These are phyloP conservation scores for Ogataea paraovalis DNA, from an alignment of 805 yeast species.

Conservation along the genomic window DNA sequence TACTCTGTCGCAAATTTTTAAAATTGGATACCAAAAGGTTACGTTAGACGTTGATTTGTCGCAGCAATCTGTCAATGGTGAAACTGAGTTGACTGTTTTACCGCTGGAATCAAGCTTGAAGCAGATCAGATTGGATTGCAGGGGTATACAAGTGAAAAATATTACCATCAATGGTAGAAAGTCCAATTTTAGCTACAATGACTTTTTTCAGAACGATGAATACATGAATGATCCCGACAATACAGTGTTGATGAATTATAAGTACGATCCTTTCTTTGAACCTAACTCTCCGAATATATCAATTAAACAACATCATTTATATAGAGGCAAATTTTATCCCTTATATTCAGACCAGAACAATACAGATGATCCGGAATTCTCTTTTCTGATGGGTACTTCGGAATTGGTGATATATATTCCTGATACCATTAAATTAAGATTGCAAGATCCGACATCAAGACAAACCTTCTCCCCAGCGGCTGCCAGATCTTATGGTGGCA, in stretches of 20 bases:
- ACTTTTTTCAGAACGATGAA: constrained; percentile 38
- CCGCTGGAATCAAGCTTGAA: constrained; percentile 62
- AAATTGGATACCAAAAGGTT: constrained; percentile 81
- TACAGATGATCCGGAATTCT: constrained; percentile 24
- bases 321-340: constrained; percentile 49
- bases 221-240: constrained; percentile 29
- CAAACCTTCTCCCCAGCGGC: constrained; percentile 30
- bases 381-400: constrained; percentile 44
- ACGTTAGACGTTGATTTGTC: constrained; percentile 74
- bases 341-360: constrained; percentile 45
- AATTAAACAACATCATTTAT: constrained; percentile 56
- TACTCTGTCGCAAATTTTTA: constrained; percentile 44
- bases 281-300: constrained; percentile 37
- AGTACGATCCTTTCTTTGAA: constrained; percentile 35
- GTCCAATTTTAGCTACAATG: constrained; percentile 53
- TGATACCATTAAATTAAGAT: constrained; percentile 55
- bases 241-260: constrained; percentile 28
- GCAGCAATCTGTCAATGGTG: constrained; percentile 56
- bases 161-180: constrained; percentile 63
- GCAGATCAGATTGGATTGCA: constrained; percentile 69
- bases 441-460: constrained; percentile 45
- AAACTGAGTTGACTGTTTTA: constrained; percentile 76
- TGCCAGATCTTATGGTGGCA: constrained; percentile 31
- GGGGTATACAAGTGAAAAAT: constrained; percentile 62
- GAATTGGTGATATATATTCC: constrained; percentile 66